Percentiles rank a stretch among this genome's conserved stretches.
These are phyloP conservation scores for Globisporangium irregulare DNA, from an alignment of 352 stramenopile genomes.

Conservation along the genomic window DNA sequence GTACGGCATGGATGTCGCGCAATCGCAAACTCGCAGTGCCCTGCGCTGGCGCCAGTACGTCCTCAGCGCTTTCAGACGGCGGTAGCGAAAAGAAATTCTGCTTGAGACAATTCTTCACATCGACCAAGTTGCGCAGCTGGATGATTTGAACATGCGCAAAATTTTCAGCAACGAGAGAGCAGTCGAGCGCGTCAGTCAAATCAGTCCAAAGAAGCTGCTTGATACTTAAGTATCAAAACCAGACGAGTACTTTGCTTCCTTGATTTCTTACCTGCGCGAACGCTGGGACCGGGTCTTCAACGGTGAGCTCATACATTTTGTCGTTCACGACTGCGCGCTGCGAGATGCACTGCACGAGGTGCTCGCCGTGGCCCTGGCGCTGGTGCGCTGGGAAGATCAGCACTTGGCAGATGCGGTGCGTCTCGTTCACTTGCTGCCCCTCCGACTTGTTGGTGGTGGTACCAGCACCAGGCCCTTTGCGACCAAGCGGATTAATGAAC, in stretches of 20 bases:
- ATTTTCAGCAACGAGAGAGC: background rate
- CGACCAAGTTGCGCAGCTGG: conserved; percentile 63
- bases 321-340: conserved; percentile 43
- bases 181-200: background rate
- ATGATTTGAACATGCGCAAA: conserved; percentile 24
- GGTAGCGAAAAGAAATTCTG: conserved; percentile 60
- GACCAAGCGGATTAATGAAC: conserved; percentile 72
- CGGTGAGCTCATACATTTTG: conserved; percentile 77
- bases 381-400: conserved; percentile 78
- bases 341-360: conserved; percentile 67
- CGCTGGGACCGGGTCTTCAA: conserved; percentile 80
- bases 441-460: conserved; percentile 10
- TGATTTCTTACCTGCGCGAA: conserved; percentile 35
- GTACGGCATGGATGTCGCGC: conserved; percentile 57
- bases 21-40: conserved; percentile 42
- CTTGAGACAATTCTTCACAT: conserved; percentile 57
- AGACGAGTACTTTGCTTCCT: background rate
- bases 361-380: conserved; percentile 77
- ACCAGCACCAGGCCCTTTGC: conserved; percentile 27
- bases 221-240: conserved; percentile 2
- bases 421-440: conserved; percentile 43
- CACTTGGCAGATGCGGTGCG: conserved; percentile 80
- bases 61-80: conserved; percentile 22
- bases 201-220: background rate
- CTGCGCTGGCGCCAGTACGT: conserved; percentile 16